Base-by-base conservation (phyloP, 805 yeast species). In the Kodamaea neixiangensis region DNA sequence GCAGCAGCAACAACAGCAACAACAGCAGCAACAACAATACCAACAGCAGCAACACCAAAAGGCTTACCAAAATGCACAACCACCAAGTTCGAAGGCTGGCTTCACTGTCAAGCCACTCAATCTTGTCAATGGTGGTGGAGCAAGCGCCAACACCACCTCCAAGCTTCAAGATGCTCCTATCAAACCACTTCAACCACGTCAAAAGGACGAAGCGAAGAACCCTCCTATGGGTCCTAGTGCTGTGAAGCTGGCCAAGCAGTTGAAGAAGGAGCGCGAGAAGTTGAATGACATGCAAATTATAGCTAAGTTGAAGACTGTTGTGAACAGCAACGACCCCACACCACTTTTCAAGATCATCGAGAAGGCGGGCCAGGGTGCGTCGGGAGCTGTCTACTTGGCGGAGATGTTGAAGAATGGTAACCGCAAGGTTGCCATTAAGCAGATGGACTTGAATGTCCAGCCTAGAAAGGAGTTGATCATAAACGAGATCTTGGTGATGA, bases 291-390 rank as follows among this genome's bases (percentile, higher is more conserved):
- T 89, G 43, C 97, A 93, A 71, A 79, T 90, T 19, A 80, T 93
- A 79, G 83, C 87, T 37, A 89, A 87, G 61, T 75, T 94, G 57
- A 81, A 86, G 52, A 81, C 89, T 3, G 97, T 92, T 29, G 97
- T 94, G 7, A 83, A 85, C 56, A 82, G 80, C 59, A 79, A 82
- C 40, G 96, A 94, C 69, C 99, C 99, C n/a, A 77, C 89, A 5
- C 86, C 90, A 39, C 79, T 79, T 53, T 88, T 87, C 72, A 82
- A 82, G 61, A 84, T 87, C 69, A 78, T 88, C 54, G 90, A 86
- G 63, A 86, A 86, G 58, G 94, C 93, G 0, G 99, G 99, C 14
- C 98, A 94, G 72, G 99, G 99, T 62, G 99, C 99, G 0, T 83
- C 92, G 55, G 99, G 99, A 15, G 90, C 96, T 2, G 99, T 94